Evolutionary conservation across 805 yeast species (phyloP).

Genomic region (Saccharomycopsis microspora): DNA sequence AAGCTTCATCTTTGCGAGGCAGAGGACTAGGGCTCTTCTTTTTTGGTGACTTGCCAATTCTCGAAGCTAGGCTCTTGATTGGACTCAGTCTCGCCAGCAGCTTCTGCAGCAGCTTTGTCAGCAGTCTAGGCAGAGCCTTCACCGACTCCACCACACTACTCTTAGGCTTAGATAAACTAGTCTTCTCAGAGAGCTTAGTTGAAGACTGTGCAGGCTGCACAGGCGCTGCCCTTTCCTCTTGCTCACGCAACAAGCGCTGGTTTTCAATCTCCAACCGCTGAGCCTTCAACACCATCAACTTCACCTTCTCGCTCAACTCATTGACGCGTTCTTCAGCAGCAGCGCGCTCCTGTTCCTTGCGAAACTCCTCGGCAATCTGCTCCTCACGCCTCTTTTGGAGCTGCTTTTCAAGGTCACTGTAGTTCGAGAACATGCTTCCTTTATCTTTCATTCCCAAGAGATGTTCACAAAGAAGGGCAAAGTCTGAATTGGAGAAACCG

Average conservation of each 20-base stretch:
- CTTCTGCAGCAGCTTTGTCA: no score
- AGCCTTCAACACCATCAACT: conserved; percentile 13
- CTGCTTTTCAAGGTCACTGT: conserved; percentile 4
- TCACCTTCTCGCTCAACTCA: conserved; percentile 5
- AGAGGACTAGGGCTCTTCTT: conserved; percentile 2
- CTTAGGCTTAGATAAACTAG: background rate
- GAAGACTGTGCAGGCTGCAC: background rate
- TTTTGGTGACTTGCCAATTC: background rate
- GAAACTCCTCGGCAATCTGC: conserved; percentile 6
- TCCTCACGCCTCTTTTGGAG: conserved; percentile 2
- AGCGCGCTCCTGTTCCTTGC: conserved; percentile 11
- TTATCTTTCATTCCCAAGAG: conserved; percentile 19
- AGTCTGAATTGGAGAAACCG: conserved; percentile 19
- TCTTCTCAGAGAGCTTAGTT: background rate
- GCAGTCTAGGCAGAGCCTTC: no score
- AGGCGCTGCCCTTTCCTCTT: conserved; percentile 2
- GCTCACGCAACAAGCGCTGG: conserved; percentile 10
- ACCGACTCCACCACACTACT: no score
- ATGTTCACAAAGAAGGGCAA: conserved; percentile 22
- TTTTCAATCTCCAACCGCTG: conserved; percentile 12
- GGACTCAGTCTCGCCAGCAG: background rate
- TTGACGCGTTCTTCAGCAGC: conserved; percentile 12
- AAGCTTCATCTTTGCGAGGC: background rate
- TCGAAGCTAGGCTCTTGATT: background rate
- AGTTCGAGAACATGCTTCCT: conserved; percentile 5